Evolutionary conservation across 148 eudicot genomes (phyloP).

Genomic region (Persicaria tinctoria): DNA sequence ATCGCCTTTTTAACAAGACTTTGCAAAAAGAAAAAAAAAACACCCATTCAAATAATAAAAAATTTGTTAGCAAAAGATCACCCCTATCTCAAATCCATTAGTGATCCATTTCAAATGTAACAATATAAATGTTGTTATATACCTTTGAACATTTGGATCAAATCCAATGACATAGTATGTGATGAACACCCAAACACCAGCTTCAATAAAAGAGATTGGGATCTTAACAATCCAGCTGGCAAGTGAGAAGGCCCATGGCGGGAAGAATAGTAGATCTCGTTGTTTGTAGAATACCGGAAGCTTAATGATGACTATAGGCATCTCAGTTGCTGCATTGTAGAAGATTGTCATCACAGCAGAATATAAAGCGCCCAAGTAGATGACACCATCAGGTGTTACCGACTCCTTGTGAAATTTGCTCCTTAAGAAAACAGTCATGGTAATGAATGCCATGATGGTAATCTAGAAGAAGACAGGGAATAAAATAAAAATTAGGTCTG

Average conservation of each 20-base stretch:
- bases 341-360: conserved; percentile 22
- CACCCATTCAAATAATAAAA: too few species aligned
- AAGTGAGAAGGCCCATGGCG: conserved; percentile 66
- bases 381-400: conserved; percentile 34
- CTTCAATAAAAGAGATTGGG: conserved; percentile 46
- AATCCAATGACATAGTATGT: conserved; percentile 69
- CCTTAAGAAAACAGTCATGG: conserved; percentile 51
- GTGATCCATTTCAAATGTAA: not conserved
- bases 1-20: not conserved
- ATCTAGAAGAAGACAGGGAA: conserved; percentile 22
- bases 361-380: conserved; percentile 47
- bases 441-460: conserved; percentile 31
- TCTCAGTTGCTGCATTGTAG: conserved; percentile 52
- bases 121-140: not conserved
- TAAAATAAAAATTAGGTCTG: not conserved
- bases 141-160: conserved; percentile 66
- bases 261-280: conserved; percentile 59
- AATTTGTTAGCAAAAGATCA: not conserved
- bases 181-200: conserved; percentile 29
- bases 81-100: not conserved
- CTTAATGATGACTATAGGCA: conserved; percentile 43
- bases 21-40: too few species aligned
- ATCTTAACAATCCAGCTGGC: conserved; percentile 55
- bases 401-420: conserved; percentile 36
- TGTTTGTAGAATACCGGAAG: conserved; percentile 78